Conservation (phyloP, 371 early-diverging fungal genomes). For the Synchytrium microbalum region DNA sequence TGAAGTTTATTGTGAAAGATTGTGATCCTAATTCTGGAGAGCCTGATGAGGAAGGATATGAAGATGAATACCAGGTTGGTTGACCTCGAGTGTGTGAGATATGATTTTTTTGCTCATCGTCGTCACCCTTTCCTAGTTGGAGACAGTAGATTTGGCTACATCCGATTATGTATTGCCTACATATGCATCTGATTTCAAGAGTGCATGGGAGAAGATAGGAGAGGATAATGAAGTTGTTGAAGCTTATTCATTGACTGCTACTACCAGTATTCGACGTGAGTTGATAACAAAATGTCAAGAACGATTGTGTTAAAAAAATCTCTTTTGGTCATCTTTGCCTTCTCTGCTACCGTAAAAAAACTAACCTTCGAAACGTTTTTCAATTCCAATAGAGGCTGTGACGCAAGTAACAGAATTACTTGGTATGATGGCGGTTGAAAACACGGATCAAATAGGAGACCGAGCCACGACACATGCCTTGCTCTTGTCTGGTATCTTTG, state of each 20-base stretch:
- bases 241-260: constrained; percentile 75
- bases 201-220: constrained; percentile 71
- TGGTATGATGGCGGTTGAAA: constrained; percentile 78
- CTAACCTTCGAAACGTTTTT: not conserved
- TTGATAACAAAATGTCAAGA: not conserved
- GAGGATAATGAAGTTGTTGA: constrained; percentile 65
- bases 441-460: constrained; percentile 53
- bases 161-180: constrained; percentile 88
- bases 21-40: constrained; percentile 81
- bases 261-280: constrained; percentile 33
- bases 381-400: constrained; percentile 47
- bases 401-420: constrained; percentile 61
- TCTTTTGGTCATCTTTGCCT: not conserved
- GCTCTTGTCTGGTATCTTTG: constrained; percentile 74
- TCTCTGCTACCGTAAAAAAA: not conserved
- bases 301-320: constrained; percentile 2
- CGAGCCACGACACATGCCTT: constrained; percentile 75
- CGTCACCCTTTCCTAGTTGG: constrained; percentile 44
- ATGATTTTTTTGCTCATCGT: constrained; percentile 5
- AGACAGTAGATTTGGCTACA: constrained; percentile 73
- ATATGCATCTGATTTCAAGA: constrained; percentile 61
- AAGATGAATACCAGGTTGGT: constrained; percentile 78
- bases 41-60: constrained; percentile 80
- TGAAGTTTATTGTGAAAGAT: constrained; percentile 87
- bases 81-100: not conserved